Conservation (phyloP, 1,284 basidiomycete species). For the Psilocybe mexicana region DNA sequence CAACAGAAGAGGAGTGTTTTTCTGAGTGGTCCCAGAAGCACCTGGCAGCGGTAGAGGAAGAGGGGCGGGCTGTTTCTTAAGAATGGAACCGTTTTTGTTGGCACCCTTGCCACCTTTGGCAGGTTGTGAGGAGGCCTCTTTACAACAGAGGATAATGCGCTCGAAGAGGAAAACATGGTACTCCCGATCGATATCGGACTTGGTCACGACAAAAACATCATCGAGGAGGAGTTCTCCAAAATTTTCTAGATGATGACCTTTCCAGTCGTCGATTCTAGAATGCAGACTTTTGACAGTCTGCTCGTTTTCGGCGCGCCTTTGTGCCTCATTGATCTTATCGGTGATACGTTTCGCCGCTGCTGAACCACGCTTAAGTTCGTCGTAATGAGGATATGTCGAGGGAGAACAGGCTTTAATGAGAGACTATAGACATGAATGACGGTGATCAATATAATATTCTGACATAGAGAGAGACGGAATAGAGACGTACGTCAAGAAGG, state of each 20-base stretch:
- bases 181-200: constrained; percentile 95
- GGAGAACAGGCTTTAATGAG: constrained; percentile 75
- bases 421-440: constrained; percentile 43
- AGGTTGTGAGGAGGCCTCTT: constrained; percentile 65
- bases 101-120: constrained; percentile 58
- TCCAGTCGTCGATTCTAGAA: constrained; percentile 96
- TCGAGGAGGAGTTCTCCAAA: constrained; percentile 94
- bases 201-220: constrained; percentile 95
- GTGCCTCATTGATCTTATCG: constrained; percentile 94
- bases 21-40: constrained; percentile 55
- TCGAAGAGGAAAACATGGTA: constrained; percentile 99
- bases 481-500: constrained; percentile 75
- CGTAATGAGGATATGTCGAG: constrained; percentile 70
- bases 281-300: constrained; percentile 90
- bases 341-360: constrained; percentile 91
- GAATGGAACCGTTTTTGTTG: constrained; percentile 71
- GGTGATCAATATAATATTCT: constrained; percentile 17
- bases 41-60: constrained; percentile 44
- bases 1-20: constrained; percentile 81
- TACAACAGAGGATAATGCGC: constrained; percentile 98
- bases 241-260: constrained; percentile 92
- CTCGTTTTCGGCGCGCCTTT: constrained; percentile 84
- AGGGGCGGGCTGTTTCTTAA: constrained; percentile 69
- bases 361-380: constrained; percentile 84
- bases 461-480: constrained; percentile 14